Evolutionary conservation across 1,284 basidiomycete species (phyloP).

Genomic region (Tilletiaria anomala): DNA sequence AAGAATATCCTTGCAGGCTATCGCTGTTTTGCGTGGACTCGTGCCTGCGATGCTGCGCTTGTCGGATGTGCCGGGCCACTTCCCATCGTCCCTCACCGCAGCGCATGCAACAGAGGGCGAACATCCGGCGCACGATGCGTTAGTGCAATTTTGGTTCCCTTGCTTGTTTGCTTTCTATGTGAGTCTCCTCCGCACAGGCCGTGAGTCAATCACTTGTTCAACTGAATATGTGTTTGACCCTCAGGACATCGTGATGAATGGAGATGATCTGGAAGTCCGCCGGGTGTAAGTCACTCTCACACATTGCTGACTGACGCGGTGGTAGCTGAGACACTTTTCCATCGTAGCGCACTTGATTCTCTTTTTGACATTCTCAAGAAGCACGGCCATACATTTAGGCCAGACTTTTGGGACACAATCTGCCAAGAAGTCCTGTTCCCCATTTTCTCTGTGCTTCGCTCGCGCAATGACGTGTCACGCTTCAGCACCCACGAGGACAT

Average conservation of each 20-base stretch:
- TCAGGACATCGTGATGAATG: constrained; percentile 99
- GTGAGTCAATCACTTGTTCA: too few relatives aligned
- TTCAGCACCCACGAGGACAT: constrained; percentile 96
- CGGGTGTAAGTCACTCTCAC: too few relatives aligned
- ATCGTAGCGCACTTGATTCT: constrained; percentile 91
- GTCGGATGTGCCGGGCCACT: too few relatives aligned
- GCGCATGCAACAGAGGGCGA: too few relatives aligned
- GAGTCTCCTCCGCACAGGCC: too few relatives aligned
- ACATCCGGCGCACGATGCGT: constrained; percentile 20
- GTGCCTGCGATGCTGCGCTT: constrained; percentile 78
- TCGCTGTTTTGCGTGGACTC: constrained; percentile 75
- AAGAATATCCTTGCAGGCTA: constrained; percentile 88
- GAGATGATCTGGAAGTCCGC: constrained; percentile 94
- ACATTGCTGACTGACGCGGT: too few relatives aligned
- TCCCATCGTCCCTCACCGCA: too few relatives aligned
- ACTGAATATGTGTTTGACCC: too few relatives aligned
- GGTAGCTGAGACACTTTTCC: too few relatives aligned
- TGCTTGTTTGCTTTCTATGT: constrained; percentile 89
- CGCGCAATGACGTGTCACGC: constrained; percentile 61
- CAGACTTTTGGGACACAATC: constrained; percentile 95
- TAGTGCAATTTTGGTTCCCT: constrained; percentile 71
- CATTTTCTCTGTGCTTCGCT: constrained; percentile 90
- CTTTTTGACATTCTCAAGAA: constrained; percentile 86
- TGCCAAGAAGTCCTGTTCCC: constrained; percentile 95
- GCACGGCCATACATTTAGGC: constrained; percentile 70